These are phyloP conservation scores for Trifolium dubium DNA, from an alignment of 306 rosid species.

Conservation along the genomic window DNA sequence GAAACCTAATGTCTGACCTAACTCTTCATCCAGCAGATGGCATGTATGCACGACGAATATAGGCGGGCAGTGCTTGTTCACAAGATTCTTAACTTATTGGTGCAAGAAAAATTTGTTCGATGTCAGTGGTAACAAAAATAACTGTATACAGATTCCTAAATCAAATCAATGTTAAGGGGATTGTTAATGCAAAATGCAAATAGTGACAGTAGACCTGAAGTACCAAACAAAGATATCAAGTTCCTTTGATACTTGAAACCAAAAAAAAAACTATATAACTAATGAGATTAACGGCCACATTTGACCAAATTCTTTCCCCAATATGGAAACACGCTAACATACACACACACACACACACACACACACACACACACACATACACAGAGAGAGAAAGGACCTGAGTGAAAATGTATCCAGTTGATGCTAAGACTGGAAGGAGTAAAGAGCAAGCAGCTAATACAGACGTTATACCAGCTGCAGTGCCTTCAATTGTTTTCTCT, in stretches of 20 bases:
- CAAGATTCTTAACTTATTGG: slow-evolving; percentile 26
- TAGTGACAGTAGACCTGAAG: slow-evolving; percentile 1
- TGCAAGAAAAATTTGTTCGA: slow-evolving; percentile 22
- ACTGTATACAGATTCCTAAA: not conserved
- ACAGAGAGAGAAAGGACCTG: slow-evolving; percentile 64
- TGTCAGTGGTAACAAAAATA: not conserved
- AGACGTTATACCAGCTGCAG: slow-evolving; percentile 98
- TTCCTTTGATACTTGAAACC: slow-evolving; percentile 12
- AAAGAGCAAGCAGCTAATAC: slow-evolving; percentile 87
- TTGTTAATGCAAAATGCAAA: slow-evolving; percentile 25
- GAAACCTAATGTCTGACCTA: slow-evolving; percentile 30
- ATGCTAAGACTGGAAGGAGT: slow-evolving; percentile 86
- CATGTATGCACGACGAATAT: slow-evolving; percentile 32
- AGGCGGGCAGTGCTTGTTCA: slow-evolving; percentile 9
- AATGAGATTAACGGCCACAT: not conserved
- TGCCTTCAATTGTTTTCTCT: slow-evolving; percentile 99
- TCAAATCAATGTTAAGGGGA: slow-evolving; percentile 24
- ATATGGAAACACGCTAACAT: not conserved
- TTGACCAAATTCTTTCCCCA: not conserved
- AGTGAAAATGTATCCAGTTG: slow-evolving; percentile 84
- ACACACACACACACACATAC: not conserved
- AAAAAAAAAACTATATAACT: not conserved
- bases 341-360: not conserved
- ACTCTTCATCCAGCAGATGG: slow-evolving; percentile 16
- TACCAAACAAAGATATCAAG: slow-evolving; percentile 26